Conservation (phyloP, 148 eudicot species). For the Rheum nobile region DNA sequence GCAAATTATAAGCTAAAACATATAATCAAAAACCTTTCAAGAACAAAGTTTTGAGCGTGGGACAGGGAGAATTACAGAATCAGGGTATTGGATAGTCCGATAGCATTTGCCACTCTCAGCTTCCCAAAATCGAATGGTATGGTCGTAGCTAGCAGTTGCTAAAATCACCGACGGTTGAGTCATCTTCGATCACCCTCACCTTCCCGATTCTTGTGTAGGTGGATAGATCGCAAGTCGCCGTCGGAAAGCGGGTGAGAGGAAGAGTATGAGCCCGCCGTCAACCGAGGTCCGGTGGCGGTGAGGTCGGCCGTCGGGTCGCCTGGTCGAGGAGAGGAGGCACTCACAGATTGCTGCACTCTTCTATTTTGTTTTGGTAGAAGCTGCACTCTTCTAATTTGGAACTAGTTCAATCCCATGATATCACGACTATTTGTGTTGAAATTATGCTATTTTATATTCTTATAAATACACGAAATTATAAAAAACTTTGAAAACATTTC, state of each 20-base stretch:
- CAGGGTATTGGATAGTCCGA: constrained; percentile 84
- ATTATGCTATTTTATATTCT: too few relatives aligned
- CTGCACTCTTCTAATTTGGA: too few relatives aligned
- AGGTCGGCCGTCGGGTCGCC: background rate
- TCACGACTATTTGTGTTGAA: too few relatives aligned
- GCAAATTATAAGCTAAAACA: background rate
- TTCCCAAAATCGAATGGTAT: constrained; percentile 92
- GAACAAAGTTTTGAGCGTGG: constrained; percentile 1
- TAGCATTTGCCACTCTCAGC: constrained; percentile 82
- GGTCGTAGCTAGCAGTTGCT: constrained; percentile 93
- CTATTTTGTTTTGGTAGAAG: too few relatives aligned
- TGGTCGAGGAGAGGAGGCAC: background rate
- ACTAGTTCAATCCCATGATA: too few relatives aligned
- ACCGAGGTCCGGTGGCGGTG: background rate
- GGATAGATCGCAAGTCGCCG: background rate
- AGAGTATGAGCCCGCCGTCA: background rate
- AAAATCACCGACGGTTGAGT: constrained; percentile 54
- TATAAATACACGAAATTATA: too few relatives aligned
- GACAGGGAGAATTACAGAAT: constrained; percentile 36
- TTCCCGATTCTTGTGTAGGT: background rate
- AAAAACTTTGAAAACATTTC: too few relatives aligned
- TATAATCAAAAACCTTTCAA: background rate
- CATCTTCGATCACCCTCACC: constrained; percentile 27
- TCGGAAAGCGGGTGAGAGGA: background rate
- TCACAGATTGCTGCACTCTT: background rate